phyloP scores from a whole-genome alignment of 306 rosid genomes.

The Prunus dulcis region DNA sequence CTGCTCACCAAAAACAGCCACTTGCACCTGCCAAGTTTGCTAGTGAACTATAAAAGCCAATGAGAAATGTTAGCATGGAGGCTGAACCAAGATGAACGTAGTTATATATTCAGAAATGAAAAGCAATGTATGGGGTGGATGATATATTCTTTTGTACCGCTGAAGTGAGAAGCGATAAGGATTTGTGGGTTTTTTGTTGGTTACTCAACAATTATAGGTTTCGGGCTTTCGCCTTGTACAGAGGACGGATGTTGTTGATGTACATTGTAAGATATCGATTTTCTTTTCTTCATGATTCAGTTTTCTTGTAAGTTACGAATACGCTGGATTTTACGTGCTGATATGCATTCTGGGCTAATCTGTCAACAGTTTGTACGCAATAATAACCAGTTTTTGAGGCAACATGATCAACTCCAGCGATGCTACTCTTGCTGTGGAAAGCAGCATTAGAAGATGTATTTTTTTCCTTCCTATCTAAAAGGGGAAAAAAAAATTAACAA shows the following conservation, averaged over 20 bases:
- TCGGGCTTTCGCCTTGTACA: slow-evolving; percentile 24
- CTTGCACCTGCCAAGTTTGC: neutral
- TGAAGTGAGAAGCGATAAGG: neutral
- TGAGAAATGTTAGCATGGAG: slow-evolving; percentile 4
- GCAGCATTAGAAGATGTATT: too few species aligned
- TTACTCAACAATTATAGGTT: slow-evolving; percentile 3
- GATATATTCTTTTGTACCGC: neutral
- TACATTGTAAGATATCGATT: slow-evolving; percentile 14
- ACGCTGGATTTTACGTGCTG: too few species aligned
- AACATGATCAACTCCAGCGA: neutral
- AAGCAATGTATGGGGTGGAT: neutral
- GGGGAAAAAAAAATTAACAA: too few species aligned
- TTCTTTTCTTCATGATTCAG: slow-evolving; percentile 1
- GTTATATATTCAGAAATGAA: slow-evolving; percentile 6
- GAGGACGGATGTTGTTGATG: slow-evolving; percentile 18
- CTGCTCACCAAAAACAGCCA: slow-evolving; percentile 13
- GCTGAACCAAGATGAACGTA: slow-evolving; percentile 15
- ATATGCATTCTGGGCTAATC: too few species aligned
- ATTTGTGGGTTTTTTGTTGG: slow-evolving; percentile 14
- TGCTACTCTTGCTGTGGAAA: neutral
- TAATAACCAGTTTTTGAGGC: neutral
- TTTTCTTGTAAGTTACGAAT: neutral
- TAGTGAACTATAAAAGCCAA: neutral
- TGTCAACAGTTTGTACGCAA: too few species aligned
- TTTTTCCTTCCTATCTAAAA: too few species aligned